A percentile compares a stretch with the other conserved stretches of the same genome.
Evolutionary conservation across 768 basidiomycete species (phyloP).

Genomic region (Mrakia gelida): DNA sequence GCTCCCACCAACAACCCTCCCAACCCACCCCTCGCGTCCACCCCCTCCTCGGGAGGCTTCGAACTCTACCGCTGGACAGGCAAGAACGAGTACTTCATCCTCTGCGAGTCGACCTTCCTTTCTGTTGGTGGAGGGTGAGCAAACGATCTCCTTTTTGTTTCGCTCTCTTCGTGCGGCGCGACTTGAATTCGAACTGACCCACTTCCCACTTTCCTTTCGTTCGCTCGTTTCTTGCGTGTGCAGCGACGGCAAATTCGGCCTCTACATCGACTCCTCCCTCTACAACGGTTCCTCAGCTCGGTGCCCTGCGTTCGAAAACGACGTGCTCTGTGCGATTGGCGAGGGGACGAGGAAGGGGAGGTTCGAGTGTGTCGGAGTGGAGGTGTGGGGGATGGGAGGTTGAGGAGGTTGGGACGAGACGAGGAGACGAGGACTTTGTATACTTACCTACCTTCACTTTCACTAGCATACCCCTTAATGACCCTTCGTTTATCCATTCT

Average conservation of each 20-base stretch:
- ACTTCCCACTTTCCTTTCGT: conserved; percentile 18
- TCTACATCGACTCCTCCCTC: conserved; percentile 79
- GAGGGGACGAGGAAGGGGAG: conserved; percentile 50
- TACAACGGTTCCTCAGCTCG: conserved; percentile 75
- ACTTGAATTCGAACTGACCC: background rate
- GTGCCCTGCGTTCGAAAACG: conserved; percentile 84
- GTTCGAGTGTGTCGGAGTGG: conserved; percentile 90
- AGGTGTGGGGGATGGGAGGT: conserved; percentile 75
- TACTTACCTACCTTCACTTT: too few species aligned
- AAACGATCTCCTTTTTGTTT: too few species aligned
- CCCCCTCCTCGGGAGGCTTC: conserved; percentile 42
- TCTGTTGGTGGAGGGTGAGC: conserved; percentile 90
- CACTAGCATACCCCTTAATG: too few species aligned
- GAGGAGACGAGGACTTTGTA: too few species aligned
- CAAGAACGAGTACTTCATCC: conserved; percentile 79
- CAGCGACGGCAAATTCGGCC: conserved; percentile 83
- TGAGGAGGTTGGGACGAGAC: background rate
- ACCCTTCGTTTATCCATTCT: too few species aligned
- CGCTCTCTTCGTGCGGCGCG: background rate
- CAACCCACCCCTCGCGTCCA: background rate
- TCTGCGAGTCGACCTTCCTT: conserved; percentile 73
- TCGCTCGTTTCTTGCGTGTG: conserved; percentile 22
- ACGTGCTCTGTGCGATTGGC: conserved; percentile 59
- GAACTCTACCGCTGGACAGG: conserved; percentile 79
- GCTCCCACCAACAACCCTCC: background rate